A percentile compares a stretch with the other conserved stretches of the same genome.
Conservation (phyloP, 2,329 filamentous ascomycete genomes). For the Ceratocystis cacaofunesta region DNA sequence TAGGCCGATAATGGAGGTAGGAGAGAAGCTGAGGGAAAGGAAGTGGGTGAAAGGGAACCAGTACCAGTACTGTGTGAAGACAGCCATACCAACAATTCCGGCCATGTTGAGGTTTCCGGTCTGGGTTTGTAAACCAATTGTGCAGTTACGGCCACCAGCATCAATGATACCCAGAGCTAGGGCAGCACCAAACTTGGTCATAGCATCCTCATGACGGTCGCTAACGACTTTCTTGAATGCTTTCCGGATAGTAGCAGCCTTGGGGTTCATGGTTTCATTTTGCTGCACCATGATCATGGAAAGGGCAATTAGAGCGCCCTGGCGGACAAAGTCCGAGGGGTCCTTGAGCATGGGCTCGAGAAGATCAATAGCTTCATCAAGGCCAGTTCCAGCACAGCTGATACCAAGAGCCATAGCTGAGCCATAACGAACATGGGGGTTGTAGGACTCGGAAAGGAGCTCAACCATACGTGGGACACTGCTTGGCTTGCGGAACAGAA, state of each 20-base stretch:
- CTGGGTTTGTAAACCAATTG: constrained; percentile 92
- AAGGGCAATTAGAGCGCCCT: constrained; percentile 84
- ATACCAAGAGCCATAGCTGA: constrained; percentile 98
- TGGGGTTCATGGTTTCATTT: constrained; percentile 96
- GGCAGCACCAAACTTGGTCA: constrained; percentile 96
- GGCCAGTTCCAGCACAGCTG: constrained; percentile 86
- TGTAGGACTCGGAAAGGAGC: constrained; percentile 94
- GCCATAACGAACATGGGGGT: constrained; percentile 93
- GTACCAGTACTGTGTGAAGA: constrained; percentile 99
- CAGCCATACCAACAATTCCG: constrained; percentile 91
- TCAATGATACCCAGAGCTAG: constrained; percentile 94
- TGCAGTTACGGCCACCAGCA: constrained; percentile 94
- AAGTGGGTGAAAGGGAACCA: constrained; percentile 99
- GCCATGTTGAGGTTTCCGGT: constrained; percentile 98
- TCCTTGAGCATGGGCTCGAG: constrained; percentile 99
- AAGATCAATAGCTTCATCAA: constrained; percentile 91
- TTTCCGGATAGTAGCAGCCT: constrained; percentile 81
- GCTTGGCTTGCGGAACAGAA: constrained; percentile 92
- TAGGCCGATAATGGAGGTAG: constrained; percentile 86
- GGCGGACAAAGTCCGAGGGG: constrained; percentile 92
- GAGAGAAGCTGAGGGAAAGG: constrained; percentile 88
- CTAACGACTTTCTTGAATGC: constrained; percentile 85
- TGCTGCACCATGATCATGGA: constrained; percentile 99
- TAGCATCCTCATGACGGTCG: constrained; percentile 93
- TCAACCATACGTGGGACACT: constrained; percentile 98